Evolutionary conservation across 2,329 filamentous ascomycete species (phyloP), one percentile per base, ranked within the genome.

Genomic region (Penicillium carneum): DNA sequence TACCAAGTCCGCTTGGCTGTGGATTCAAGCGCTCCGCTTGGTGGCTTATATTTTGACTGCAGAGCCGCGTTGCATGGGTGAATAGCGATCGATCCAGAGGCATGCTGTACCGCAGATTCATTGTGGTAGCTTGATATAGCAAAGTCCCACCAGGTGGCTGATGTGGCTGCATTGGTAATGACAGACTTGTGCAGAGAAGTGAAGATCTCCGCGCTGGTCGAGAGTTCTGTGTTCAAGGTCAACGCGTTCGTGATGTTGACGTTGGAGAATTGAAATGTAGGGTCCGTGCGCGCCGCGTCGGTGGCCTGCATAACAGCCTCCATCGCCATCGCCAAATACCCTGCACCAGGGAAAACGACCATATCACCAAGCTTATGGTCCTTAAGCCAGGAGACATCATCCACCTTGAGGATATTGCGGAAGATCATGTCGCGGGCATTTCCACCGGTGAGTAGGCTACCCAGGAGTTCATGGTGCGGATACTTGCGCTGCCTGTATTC

Each of bases 351-450:
- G 20, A 43, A 43, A 18, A 43, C 10, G 9, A 43, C 41, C 9
- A 8, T 23, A 9, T 18, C n/a, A 4, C 41, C 41, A 43, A 43
- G n/a, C 12, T 14, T 10, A 23, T 43, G 81, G 47, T 82, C 78
- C 0, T 63, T 62, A 1, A 84, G 54, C 83, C 83, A 85, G 4
- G 63, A 51, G 5, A 53, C 45, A 46, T 65, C 23, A 14, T 38
- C 34, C 12, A 38, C 12, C 34, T 16, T 38, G 12, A 38, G 34
- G 12, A 38, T 10, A 16, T 38, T 38, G 34, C 34, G 34, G 34
- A 16, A 38, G 34, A 38, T 38, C 12, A 16, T 38, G 14, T 38
- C 34, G 14, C 34, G 34, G 12, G 12, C 34, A 38, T 38, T 38
- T 5, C 34, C 34, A 16, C 34, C 34, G 5, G 34, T 14, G 12